Conservation (phyloP, 805 yeast genomes). For the Starmerella sirachaensis region DNA sequence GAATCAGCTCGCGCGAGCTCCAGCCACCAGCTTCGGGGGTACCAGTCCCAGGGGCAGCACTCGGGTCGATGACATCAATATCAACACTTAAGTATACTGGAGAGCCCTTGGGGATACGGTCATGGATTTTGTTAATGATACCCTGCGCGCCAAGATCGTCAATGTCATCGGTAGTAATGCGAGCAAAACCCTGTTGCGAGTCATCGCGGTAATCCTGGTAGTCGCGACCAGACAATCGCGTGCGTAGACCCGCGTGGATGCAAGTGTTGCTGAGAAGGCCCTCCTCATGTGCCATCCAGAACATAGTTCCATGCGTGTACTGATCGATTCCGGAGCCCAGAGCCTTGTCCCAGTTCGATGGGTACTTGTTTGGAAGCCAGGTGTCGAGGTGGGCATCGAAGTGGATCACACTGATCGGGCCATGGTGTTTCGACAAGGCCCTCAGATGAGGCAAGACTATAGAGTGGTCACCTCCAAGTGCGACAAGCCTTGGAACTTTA, state of each 20-base stretch:
- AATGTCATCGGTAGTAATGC: slow-evolving; percentile 63
- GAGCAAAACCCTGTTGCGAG: slow-evolving; percentile 51
- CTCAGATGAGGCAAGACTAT: slow-evolving; percentile 61
- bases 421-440: slow-evolving; percentile 48
- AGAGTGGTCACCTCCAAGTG: slow-evolving; percentile 78
- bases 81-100: slow-evolving; percentile 75
- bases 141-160: slow-evolving; percentile 53
- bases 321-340: slow-evolving; percentile 41
- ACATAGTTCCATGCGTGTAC: slow-evolving; percentile 75
- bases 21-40: slow-evolving; percentile 71
- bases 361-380: slow-evolving; percentile 70
- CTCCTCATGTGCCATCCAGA: slow-evolving; percentile 68
- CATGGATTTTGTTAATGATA: slow-evolving; percentile 42
- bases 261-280: slow-evolving; percentile 48
- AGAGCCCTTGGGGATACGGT: slow-evolving; percentile 42
- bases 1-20: slow-evolving; percentile 51
- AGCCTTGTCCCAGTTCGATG: slow-evolving; percentile 49
- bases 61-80: slow-evolving; percentile 60
- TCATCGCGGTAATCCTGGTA: slow-evolving; percentile 58
- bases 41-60: slow-evolving; percentile 68
- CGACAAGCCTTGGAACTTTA: slow-evolving; percentile 49
- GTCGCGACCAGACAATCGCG: slow-evolving; percentile 52
- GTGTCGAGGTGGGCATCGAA: slow-evolving; percentile 82
- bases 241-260: slow-evolving; percentile 66
- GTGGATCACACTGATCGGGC: slow-evolving; percentile 61